Evolutionary conservation across 2,329 filamentous ascomycete genomes (phyloP), one percentile per base, ranked within the genome.

Genomic region (Claviceps quebecensis): DNA sequence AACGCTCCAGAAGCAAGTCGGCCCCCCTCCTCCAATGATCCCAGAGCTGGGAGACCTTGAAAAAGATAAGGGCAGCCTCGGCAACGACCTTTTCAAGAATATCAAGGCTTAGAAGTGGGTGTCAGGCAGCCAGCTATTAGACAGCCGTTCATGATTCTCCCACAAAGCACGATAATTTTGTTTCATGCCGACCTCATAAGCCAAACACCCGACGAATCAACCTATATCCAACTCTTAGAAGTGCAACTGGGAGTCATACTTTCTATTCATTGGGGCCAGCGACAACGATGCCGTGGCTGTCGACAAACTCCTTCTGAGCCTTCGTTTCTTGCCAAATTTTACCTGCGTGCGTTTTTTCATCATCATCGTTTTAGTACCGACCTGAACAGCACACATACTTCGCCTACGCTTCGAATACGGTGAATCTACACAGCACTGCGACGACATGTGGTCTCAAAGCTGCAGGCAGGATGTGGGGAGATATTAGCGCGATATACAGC

Each of bases 21-120:
- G 73, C 11, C 76, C 77, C 8, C 78, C 77, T 52, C 76, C 78
- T 39, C 78, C 78, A 23, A 80, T 75, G 75, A 80, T 81, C 48
- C 78, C 78, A 19, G 77, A 81, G 60, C 67, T 81, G 48, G 69
- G 65, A 58, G 70, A 73, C 47, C 67, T 80, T 51, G 70, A 77
- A 58, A 70, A 73, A 52, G 69, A 76, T 43, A 68, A 70, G 6
- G 69, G 67, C 44, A 67, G 66, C 51, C 65, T 77, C 36, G 75
- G 75, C 48, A 64, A 66, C 53, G 76, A 80, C 55, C 65, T 81
- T 37, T 81, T 81, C 63, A 79, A 78, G 60, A 70, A 75, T 55
- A 80, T 81, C 62, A 77, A 77, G 60, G 79, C 69, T 66, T 38
- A 45, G n/a, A 29, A 34, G 7, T 48, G 6, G 19, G 19, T 13